Percentiles rank a stretch among this genome's conserved stretches.
Evolutionary conservation across 176 grass and related monocot species (phyloP).

Genomic region (Ensete glaucum): DNA sequence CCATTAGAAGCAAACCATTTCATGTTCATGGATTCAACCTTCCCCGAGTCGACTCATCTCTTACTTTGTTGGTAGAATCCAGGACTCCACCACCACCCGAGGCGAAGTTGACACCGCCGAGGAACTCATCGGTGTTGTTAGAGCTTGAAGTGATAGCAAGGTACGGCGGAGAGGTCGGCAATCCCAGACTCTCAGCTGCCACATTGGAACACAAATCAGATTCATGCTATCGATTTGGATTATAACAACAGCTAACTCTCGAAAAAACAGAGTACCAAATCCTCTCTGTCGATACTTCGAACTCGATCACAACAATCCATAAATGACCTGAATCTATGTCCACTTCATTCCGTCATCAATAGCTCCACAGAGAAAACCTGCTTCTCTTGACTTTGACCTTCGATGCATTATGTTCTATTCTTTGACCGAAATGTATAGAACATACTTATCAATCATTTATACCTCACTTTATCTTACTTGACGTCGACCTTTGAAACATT

Average conservation of each 20-base stretch:
- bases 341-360: background rate
- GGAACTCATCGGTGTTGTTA: slow-evolving; percentile 37
- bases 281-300: background rate
- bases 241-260: background rate
- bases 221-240: background rate
- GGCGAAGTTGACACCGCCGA: slow-evolving; percentile 69
- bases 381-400: background rate
- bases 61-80: slow-evolving; percentile 56
- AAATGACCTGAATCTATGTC: no score
- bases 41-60: background rate
- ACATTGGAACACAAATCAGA: background rate
- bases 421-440: background rate
- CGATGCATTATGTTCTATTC: background rate
- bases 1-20: background rate
- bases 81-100: slow-evolving; percentile 64
- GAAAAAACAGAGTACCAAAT: background rate
- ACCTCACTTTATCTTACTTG: background rate
- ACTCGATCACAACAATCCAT: no score
- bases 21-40: no score
- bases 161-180: slow-evolving; percentile 49
- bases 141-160: slow-evolving; percentile 38
- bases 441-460: background rate
- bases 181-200: slow-evolving; percentile 53
- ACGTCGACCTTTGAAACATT: background rate
- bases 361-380: background rate